Base-by-base conservation (phyloP, 805 yeast species). In the Lachancea cidri region DNA sequence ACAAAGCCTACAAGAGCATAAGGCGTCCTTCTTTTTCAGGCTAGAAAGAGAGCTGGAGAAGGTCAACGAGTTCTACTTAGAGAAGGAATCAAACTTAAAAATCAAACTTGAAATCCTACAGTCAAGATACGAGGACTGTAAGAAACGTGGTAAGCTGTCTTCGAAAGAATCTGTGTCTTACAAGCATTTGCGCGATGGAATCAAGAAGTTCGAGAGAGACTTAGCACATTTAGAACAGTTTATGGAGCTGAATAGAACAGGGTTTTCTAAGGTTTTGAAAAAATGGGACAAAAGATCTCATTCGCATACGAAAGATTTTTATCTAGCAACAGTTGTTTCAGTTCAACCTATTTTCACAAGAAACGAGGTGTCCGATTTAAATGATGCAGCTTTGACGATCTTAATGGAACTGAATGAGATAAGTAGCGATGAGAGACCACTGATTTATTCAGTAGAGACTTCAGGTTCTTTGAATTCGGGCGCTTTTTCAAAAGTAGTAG, bases 271-370 rank as follows among this genome's bases (percentile, higher is more conserved):
- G 65, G 97, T 87, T 20, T 75, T 93, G 55, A 93, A 93, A 62
- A 93, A 93, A 67, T 93, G 98, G 98, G 98, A 93, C 65, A 93
- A 93, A 64, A 72, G 97, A 47, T 87, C 96, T 17, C 88, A 91
- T 56, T 86, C 96, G 2, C 95, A 86, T 52, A 88, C 96, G 5
- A 88, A 89, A 57, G 98, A 93, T 59, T 71, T 93, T 38, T 93
- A 89, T 59, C 72, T 93, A 36, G 80, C 87, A 22, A 83, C 96
- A 0, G 96, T 96, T 0, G 95, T 93, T 11, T 87, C 86, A 46
- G 96, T 93, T 4, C 98, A 93, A 63, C 98, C 98, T 0, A 94
- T 91, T 9, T 93, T 93, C 66, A 95, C 93, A 56, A 77, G 94
- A 47, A 83, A 84, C 48, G 91, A 86, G 53, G 83, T 91, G 38